Evolutionary conservation across 345 rosid genomes (phyloP).

Genomic region (Moricandia moricandioides): DNA sequence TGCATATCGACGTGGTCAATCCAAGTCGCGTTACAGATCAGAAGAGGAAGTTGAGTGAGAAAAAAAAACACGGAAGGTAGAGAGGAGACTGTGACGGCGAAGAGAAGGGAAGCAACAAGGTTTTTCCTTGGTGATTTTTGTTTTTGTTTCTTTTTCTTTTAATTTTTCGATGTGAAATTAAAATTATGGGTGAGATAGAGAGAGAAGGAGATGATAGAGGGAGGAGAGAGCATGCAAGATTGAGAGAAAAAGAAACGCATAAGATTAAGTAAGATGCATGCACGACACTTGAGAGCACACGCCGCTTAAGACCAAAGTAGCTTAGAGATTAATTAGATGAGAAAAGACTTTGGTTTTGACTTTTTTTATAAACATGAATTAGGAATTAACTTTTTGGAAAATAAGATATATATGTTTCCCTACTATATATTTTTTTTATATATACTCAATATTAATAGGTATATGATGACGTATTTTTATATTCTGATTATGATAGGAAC

Average conservation of each 20-base stretch:
- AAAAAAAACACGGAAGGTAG: neutral
- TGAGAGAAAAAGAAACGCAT: constrained; percentile 41
- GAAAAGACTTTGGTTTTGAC: neutral
- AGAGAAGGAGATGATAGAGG: constrained; percentile 29
- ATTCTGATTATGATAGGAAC: neutral
- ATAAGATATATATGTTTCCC: neutral
- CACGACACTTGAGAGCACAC: constrained; percentile 66
- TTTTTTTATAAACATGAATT: constrained; percentile 4
- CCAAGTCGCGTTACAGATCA: constrained; percentile 21
- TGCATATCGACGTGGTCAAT: constrained; percentile 39
- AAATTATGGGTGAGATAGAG: constrained; percentile 34
- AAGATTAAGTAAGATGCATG: constrained; percentile 62
- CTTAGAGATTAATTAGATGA: neutral
- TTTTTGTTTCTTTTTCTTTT: neutral
- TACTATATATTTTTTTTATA: neutral
- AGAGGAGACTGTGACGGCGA: constrained; percentile 33
- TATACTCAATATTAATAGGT: neutral
- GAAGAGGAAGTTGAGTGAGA: neutral
- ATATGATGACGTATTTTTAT: neutral
- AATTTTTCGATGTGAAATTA: constrained; percentile 27
- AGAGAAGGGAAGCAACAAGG: constrained; percentile 31
- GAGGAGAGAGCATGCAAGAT: constrained; percentile 52
- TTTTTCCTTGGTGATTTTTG: neutral
- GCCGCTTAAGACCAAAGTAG: constrained; percentile 43
- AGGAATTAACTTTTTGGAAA: constrained; percentile 5